phyloP scores from a whole-genome alignment of 2,329 filamentous ascomycete genomes.

The Clarireedia homoeocarpa region DNA sequence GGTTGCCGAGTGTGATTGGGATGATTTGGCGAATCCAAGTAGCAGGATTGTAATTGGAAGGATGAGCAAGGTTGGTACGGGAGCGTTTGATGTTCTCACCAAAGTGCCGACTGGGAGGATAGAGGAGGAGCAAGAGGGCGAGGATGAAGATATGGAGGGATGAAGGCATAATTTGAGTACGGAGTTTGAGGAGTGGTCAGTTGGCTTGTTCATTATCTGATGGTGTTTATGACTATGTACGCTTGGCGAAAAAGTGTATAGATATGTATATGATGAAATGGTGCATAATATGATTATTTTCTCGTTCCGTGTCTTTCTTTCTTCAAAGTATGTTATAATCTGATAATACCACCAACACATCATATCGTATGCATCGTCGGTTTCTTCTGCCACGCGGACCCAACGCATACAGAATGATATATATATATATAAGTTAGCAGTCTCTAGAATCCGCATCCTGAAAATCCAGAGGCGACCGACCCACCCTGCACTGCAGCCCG shows the following conservation, averaged over 20 bases:
- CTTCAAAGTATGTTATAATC: too few relatives aligned
- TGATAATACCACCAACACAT: too few relatives aligned
- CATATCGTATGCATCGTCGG: too few relatives aligned
- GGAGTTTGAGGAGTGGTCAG: neutral
- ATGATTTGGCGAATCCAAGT: slow-evolving; percentile 79
- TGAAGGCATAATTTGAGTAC: slow-evolving; percentile 1
- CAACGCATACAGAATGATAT: too few relatives aligned
- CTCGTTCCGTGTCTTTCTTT: too few relatives aligned
- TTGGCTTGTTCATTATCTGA: neutral
- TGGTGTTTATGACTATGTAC: neutral
- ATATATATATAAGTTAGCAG: too few relatives aligned
- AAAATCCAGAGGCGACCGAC: too few relatives aligned
- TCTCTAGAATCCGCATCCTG: too few relatives aligned
- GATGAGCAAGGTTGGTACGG: slow-evolving; percentile 78
- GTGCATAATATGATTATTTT: neutral
- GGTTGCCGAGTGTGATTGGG: slow-evolving; percentile 81
- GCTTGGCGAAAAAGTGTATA: slow-evolving; percentile 8
- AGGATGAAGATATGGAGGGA: slow-evolving; percentile 8
- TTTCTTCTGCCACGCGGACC: too few relatives aligned
- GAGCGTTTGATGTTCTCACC: slow-evolving; percentile 81
- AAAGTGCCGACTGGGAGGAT: slow-evolving; percentile 32
- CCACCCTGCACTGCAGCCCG: too few relatives aligned
- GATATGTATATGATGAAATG: slow-evolving; percentile 6
- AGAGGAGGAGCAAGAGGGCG: neutral
- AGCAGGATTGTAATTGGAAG: slow-evolving; percentile 82